A percentile compares a stretch with the other conserved stretches of the same genome.
Conservation (phyloP, 2,329 filamentous ascomycete species). For the Epichloe sibirici region DNA sequence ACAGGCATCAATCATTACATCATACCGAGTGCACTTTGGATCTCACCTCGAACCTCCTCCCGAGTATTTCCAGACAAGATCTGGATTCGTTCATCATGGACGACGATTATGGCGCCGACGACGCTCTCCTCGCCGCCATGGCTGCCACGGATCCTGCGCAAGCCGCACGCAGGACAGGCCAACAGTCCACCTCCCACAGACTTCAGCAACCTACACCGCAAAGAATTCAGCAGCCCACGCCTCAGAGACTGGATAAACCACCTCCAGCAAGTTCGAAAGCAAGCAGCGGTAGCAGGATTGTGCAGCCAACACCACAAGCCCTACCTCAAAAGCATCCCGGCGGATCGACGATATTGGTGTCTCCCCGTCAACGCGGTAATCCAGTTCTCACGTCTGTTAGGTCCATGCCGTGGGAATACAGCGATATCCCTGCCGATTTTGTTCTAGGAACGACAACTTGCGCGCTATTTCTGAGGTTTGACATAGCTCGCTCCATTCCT, state of each 20-base stretch:
- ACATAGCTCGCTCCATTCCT: neutral
- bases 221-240: slow-evolving; percentile 34
- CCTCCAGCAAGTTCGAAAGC: slow-evolving; percentile 25
- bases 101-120: slow-evolving; percentile 46
- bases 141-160: slow-evolving; percentile 32
- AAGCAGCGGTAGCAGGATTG: slow-evolving; percentile 40
- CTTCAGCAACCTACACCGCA: slow-evolving; percentile 30
- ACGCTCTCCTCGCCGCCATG: slow-evolving; percentile 43
- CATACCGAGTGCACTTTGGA: neutral
- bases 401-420: slow-evolving; percentile 87
- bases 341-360: slow-evolving; percentile 76
- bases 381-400: slow-evolving; percentile 76
- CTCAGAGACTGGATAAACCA: slow-evolving; percentile 43
- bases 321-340: slow-evolving; percentile 52
- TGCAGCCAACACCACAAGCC: slow-evolving; percentile 84
- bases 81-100: slow-evolving; percentile 22
- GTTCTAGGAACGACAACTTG: slow-evolving; percentile 79
- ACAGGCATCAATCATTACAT: neutral
- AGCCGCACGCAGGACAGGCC: slow-evolving; percentile 15
- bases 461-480: slow-evolving; percentile 67
- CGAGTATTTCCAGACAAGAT: too few species aligned
- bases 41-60: neutral
- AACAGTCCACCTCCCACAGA: slow-evolving; percentile 28
- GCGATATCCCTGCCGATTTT: slow-evolving; percentile 92
- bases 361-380: slow-evolving; percentile 87